A percentile compares a stretch with the other conserved stretches of the same genome.
These are phyloP conservation scores for Zygosaccharomyces gambellarensis DNA, from an alignment of 805 yeast species.

Conservation along the genomic window DNA sequence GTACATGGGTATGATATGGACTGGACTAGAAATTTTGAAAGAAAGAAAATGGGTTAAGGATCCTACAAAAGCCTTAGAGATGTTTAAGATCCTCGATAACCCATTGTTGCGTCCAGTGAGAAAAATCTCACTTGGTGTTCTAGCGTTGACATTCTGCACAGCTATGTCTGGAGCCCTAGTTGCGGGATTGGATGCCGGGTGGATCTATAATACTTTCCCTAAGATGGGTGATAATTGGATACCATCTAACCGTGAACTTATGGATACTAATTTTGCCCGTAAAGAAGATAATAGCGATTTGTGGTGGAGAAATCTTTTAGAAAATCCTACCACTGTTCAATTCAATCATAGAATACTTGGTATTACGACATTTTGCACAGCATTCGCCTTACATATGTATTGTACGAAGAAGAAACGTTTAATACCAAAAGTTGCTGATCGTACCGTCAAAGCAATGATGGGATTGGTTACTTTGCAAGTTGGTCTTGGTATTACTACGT, in stretches of 20 bases:
- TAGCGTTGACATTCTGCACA: conserved; percentile 73
- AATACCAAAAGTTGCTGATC: conserved; percentile 55
- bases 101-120: conserved; percentile 58
- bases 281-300: conserved; percentile 63
- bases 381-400: conserved; percentile 66
- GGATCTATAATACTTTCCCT: conserved; percentile 93
- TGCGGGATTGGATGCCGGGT: conserved; percentile 97
- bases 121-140: conserved; percentile 48
- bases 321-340: conserved; percentile 95
- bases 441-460: conserved; percentile 60
- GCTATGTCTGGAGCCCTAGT: conserved; percentile 98
- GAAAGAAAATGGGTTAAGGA: conserved; percentile 65
- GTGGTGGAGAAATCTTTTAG: conserved; percentile 88
- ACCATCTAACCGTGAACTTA: conserved; percentile 73
- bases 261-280: conserved; percentile 69
- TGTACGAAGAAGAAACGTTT: conserved; percentile 50
- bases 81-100: conserved; percentile 55
- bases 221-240: conserved; percentile 84
- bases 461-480: conserved; percentile 84
- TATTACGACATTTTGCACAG: conserved; percentile 66
- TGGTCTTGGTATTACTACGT: conserved; percentile 77
- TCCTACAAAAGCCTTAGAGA: conserved; percentile 52
- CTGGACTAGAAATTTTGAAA: conserved; percentile 77
- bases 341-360: conserved; percentile 85
- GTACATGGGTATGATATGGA: conserved; percentile 84